These are phyloP conservation scores for Ceratobasidium sp. DNA, from an alignment of 1,284 basidiomycete species.

Conservation along the genomic window DNA sequence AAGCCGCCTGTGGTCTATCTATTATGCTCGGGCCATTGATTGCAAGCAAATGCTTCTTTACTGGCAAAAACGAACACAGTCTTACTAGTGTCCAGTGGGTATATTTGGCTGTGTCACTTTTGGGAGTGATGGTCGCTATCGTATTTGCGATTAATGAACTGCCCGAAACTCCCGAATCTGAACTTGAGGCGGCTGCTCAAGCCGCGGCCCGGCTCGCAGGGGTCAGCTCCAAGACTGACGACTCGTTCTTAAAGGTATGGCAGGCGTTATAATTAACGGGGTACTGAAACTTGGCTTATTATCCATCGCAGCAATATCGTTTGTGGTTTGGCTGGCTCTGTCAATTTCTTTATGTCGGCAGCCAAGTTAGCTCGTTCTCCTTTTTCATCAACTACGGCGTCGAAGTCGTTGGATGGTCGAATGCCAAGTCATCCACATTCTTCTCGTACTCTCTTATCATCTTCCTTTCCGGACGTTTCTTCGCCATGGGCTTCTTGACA, in stretches of 20 bases:
- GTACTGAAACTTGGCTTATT: neutral
- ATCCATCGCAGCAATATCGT: constrained; percentile 19
- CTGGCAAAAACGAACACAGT: constrained; percentile 55
- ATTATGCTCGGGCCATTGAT: constrained; percentile 85
- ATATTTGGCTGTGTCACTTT: constrained; percentile 61
- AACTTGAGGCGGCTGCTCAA: constrained; percentile 55
- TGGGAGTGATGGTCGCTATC: constrained; percentile 55
- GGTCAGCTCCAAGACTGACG: constrained; percentile 52
- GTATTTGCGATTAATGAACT: constrained; percentile 61
- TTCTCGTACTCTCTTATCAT: constrained; percentile 58
- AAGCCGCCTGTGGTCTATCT: constrained; percentile 84
- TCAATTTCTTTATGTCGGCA: constrained; percentile 60
- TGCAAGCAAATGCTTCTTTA: constrained; percentile 68
- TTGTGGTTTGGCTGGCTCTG: constrained; percentile 56
- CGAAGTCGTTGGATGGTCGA: constrained; percentile 56
- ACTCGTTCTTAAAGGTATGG: constrained; percentile 58
- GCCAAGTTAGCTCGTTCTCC: constrained; percentile 61
- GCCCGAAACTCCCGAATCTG: constrained; percentile 61
- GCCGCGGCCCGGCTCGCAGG: constrained; percentile 52
- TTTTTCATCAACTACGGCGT: constrained; percentile 62
- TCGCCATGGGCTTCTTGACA: constrained; percentile 58
- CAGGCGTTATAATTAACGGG: neutral
- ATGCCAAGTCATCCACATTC: constrained; percentile 56
- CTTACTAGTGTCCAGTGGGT: constrained; percentile 63
- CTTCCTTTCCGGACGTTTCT: constrained; percentile 53